Conservation (phyloP, 1,139 yeast genomes). For the Suhomyces guaymorum region DNA sequence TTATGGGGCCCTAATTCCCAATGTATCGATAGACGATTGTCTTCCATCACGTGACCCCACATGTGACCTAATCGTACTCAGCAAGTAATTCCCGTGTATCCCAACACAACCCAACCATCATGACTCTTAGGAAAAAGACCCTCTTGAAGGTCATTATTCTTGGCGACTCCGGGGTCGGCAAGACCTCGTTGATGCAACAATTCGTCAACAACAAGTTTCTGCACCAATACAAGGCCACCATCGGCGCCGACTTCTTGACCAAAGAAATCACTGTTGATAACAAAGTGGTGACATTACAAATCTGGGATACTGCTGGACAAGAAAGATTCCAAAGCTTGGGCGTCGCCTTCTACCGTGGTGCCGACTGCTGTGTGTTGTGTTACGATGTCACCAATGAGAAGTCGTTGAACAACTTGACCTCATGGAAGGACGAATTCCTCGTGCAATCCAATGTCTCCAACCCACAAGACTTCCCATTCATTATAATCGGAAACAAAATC, state of each 20-base stretch:
- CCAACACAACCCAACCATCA: constrained; percentile 21
- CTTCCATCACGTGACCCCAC: constrained; percentile 5
- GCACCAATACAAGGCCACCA: constrained; percentile 95
- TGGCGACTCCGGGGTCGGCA: constrained; percentile 98
- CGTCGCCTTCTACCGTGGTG: constrained; percentile 96
- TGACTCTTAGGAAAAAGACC: constrained; percentile 85
- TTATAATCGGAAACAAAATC: constrained; percentile 89
- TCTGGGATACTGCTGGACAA: constrained; percentile 99
- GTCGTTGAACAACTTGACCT: constrained; percentile 83
- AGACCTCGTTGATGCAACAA: constrained; percentile 94
- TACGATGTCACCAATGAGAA: constrained; percentile 43
- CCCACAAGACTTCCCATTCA: constrained; percentile 95
- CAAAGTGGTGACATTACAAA: constrained; percentile 77
- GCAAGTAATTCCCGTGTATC: constrained; percentile 2
- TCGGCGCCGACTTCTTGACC: constrained; percentile 95
- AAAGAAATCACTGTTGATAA: constrained; percentile 86
- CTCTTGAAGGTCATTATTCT: constrained; percentile 89
- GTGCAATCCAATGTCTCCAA: constrained; percentile 91
- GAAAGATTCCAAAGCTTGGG: constrained; percentile 96
- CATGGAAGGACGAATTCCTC: constrained; percentile 95
- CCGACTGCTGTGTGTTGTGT: constrained; percentile 96
- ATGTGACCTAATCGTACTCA: too few relatives aligned
- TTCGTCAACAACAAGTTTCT: constrained; percentile 94
- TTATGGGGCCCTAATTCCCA: too few relatives aligned
- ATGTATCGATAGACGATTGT: neutral